Percentiles rank a stretch among this genome's conserved stretches.
Evolutionary conservation across 768 basidiomycete genomes (phyloP).

Genomic region (Tricholoma sp.): DNA sequence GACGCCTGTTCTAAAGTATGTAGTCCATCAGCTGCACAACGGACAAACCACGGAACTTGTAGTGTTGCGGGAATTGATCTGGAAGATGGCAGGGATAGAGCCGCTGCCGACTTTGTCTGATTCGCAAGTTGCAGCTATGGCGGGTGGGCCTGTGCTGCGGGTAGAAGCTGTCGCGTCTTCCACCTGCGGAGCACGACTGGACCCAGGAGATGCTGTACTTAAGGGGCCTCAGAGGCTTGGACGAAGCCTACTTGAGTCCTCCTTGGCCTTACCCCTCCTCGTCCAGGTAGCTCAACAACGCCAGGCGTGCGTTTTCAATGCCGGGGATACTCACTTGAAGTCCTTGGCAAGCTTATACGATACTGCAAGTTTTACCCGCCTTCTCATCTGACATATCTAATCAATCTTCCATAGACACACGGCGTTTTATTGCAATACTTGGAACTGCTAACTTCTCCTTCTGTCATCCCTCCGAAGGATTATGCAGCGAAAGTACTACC

Average conservation of each 20-base stretch:
- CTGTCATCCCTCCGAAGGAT: constrained; percentile 61
- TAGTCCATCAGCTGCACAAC: constrained; percentile 84
- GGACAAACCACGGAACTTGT: constrained; percentile 84
- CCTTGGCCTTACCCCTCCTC: constrained; percentile 81
- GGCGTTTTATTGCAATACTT: constrained; percentile 90
- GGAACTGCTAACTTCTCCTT: constrained; percentile 75
- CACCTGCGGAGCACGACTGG: constrained; percentile 69
- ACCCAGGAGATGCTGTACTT: constrained; percentile 56
- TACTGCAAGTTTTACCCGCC: constrained; percentile 49
- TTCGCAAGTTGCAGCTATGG: constrained; percentile 84
- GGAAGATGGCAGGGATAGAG: constrained; percentile 94
- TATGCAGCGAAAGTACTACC: constrained; percentile 76
- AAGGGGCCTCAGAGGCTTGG: constrained; percentile 68
- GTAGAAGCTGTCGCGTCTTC: constrained; percentile 83
- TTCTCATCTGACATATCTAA: constrained; percentile 11
- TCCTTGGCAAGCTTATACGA: constrained; percentile 86
- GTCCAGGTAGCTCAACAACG: constrained; percentile 91
- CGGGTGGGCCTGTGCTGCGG: constrained; percentile 81
- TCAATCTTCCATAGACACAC: constrained; percentile 57
- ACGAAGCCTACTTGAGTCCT: constrained; percentile 58
- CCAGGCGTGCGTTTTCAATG: constrained; percentile 75
- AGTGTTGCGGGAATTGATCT: constrained; percentile 88
- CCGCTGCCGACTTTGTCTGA: constrained; percentile 88
- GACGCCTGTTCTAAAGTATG: constrained; percentile 79
- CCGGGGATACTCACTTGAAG: constrained; percentile 74